A percentile compares a stretch with the other conserved stretches of the same genome.
phyloP scores from a whole-genome alignment of 2,329 filamentous ascomycete genomes.

The Ilyonectria mors-panacis region DNA sequence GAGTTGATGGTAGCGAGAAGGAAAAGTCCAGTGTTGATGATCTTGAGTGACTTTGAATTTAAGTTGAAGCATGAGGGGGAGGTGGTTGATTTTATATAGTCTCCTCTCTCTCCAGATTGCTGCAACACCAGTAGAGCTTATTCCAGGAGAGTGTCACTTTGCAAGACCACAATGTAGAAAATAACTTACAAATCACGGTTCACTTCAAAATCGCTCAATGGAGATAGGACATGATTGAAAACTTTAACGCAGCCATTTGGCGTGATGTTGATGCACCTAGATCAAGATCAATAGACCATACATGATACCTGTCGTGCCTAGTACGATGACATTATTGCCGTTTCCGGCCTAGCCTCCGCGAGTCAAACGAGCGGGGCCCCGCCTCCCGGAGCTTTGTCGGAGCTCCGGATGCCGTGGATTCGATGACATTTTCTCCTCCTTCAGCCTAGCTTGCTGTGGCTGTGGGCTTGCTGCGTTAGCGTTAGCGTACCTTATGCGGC shows the following conservation, averaged over 20 bases:
- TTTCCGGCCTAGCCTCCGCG: background rate
- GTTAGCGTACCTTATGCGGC: background rate
- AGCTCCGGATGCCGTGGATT: background rate
- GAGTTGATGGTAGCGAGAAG: background rate
- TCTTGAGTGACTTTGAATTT: background rate
- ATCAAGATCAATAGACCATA: background rate
- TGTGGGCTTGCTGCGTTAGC: background rate
- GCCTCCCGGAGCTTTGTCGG: too few species aligned
- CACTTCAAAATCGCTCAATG: background rate
- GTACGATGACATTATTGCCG: background rate
- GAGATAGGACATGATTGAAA: background rate
- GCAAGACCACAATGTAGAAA: background rate
- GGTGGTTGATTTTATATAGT: background rate
- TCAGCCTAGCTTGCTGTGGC: background rate
- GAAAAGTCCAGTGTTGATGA: background rate
- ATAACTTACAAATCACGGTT: conserved; percentile 1
- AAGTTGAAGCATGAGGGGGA: background rate
- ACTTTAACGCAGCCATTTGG: background rate
- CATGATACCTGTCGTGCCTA: background rate
- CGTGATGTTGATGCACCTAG: background rate
- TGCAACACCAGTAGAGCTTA: background rate
- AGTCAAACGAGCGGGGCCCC: background rate
- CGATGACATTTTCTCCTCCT: background rate
- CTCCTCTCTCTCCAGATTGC: background rate
- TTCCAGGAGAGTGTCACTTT: background rate